Percentiles rank a stretch among this genome's conserved stretches.
These are phyloP conservation scores for Funneliformis caledonium DNA, from an alignment of 371 early-diverging fungal genomes.

Conservation along the genomic window DNA sequence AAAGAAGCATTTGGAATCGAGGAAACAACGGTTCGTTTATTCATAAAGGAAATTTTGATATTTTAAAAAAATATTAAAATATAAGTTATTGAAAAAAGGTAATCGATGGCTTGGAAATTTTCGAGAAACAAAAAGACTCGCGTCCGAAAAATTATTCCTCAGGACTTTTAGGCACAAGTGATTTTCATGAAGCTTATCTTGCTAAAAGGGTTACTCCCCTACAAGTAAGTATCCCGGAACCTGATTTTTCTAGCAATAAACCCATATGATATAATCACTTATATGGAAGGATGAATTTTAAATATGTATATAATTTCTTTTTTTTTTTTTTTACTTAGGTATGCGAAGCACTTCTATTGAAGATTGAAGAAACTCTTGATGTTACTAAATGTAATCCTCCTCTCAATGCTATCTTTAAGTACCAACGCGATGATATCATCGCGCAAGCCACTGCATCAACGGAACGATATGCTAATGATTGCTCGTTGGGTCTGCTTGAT, in stretches of 20 bases:
- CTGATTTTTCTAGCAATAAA: too few species aligned
- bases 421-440: slow-evolving; percentile 48
- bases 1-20: slow-evolving; percentile 28
- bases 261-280: too few species aligned
- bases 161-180: slow-evolving; percentile 9
- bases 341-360: slow-evolving; percentile 44
- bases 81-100: neutral
- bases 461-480: slow-evolving; percentile 56
- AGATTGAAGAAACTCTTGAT: slow-evolving; percentile 42
- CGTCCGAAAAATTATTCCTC: neutral
- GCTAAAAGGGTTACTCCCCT: slow-evolving; percentile 6
- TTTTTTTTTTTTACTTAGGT: slow-evolving; percentile 41
- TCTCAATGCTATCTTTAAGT: slow-evolving; percentile 52
- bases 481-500: slow-evolving; percentile 65
- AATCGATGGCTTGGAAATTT: slow-evolving; percentile 30
- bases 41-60: too few species aligned
- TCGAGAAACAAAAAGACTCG: neutral
- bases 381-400: slow-evolving; percentile 43
- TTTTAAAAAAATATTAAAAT: neutral
- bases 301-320: neutral
- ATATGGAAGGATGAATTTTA: too few species aligned
- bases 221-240: slow-evolving; percentile 2
- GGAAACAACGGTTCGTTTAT: neutral
- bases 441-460: slow-evolving; percentile 65
- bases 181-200: slow-evolving; percentile 27